These are phyloP conservation scores for Lipomyces yamanashiensis DNA, from an alignment of 805 yeast species.

Conservation along the genomic window DNA sequence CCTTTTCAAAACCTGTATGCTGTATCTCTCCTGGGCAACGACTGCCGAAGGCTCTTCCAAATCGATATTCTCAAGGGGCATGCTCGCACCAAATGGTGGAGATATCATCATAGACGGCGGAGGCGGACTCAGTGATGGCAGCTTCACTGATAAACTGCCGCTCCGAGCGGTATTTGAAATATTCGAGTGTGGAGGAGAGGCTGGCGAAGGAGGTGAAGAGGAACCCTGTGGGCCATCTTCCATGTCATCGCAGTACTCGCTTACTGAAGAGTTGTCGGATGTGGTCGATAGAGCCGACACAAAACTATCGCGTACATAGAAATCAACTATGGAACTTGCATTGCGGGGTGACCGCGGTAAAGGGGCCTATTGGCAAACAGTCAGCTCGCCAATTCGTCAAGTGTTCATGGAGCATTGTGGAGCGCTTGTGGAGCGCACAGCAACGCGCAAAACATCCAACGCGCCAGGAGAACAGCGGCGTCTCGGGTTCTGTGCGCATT, in stretches of 20 bases:
- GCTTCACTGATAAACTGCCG: background rate
- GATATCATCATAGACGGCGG: constrained; percentile 8
- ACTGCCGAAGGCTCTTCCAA: constrained; percentile 37
- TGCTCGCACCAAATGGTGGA: constrained; percentile 9
- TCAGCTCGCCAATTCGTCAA: background rate
- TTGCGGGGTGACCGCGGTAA: background rate
- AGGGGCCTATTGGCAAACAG: background rate
- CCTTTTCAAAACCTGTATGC: constrained; percentile 49
- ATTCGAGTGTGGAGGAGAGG: background rate
- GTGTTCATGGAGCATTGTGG: too few relatives aligned
- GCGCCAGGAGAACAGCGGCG: too few relatives aligned
- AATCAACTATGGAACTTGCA: background rate
- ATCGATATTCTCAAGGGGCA: constrained; percentile 29
- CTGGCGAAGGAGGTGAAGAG: background rate
- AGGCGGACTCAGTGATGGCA: constrained; percentile 2
- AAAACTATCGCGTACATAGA: background rate
- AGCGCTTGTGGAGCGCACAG: too few relatives aligned
- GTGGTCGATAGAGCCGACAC: background rate
- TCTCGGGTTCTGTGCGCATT: too few relatives aligned
- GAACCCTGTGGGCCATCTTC: background rate
- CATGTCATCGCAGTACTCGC: background rate
- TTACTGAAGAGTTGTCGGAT: background rate
- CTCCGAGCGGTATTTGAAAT: background rate
- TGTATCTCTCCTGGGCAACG: constrained; percentile 49
- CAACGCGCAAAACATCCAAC: too few relatives aligned